These are phyloP conservation scores for Phaeotremella skinneri DNA, from an alignment of 768 basidiomycete species.

Conservation along the genomic window DNA sequence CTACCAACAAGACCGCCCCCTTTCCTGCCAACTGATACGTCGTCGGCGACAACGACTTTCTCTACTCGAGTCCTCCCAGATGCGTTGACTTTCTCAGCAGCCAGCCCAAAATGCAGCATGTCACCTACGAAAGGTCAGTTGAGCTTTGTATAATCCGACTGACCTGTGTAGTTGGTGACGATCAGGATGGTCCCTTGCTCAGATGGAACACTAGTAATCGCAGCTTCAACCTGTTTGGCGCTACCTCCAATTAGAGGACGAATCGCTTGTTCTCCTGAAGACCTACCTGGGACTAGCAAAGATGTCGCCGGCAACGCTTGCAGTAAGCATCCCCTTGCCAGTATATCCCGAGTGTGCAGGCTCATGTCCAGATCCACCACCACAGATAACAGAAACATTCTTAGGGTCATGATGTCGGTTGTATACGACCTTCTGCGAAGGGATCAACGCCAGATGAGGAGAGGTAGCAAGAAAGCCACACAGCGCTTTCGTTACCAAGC, in stretches of 20 bases:
- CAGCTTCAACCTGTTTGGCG: slow-evolving; percentile 7
- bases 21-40: slow-evolving; percentile 73
- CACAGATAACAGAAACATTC: slow-evolving; percentile 8
- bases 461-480: slow-evolving; percentile 4
- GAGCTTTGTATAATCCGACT: too few relatives aligned
- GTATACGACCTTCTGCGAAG: slow-evolving; percentile 11
- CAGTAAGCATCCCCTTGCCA: slow-evolving; percentile 9
- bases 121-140: too few relatives aligned
- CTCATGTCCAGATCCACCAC: slow-evolving; percentile 9
- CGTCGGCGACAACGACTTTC: slow-evolving; percentile 78
- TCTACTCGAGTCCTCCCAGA: slow-evolving; percentile 63
- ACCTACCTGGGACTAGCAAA: slow-evolving; percentile 5
- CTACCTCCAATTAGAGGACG: too few relatives aligned
- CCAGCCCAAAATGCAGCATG: slow-evolving; percentile 80
- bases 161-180: slow-evolving; percentile 10
- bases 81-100: slow-evolving; percentile 70
- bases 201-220: slow-evolving; percentile 7
- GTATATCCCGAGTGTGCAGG: slow-evolving; percentile 7
- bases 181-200: slow-evolving; percentile 5
- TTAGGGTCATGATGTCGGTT: slow-evolving; percentile 4
- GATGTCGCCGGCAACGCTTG: slow-evolving; percentile 7
- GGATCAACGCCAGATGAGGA: slow-evolving; percentile 3
- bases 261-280: too few relatives aligned
- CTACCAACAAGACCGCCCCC: slow-evolving; percentile 83
- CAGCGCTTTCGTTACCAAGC: slow-evolving; percentile 1